phyloP scores from a whole-genome alignment of 1,284 basidiomycete species.

The Heterobasidion irregulare region DNA sequence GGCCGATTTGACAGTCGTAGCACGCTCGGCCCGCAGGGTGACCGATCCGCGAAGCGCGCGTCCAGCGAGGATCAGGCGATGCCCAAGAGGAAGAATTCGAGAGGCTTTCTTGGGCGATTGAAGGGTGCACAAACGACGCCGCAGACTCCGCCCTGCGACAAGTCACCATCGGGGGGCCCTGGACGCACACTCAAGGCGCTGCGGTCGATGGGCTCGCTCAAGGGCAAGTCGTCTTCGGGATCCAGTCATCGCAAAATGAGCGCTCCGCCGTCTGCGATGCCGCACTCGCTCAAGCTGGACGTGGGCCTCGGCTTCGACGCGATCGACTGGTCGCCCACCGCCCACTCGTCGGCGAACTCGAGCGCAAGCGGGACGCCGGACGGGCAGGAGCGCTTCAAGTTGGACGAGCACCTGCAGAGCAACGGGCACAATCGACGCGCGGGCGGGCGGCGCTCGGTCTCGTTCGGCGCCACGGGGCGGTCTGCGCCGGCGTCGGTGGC shows the following conservation, averaged over 20 bases:
- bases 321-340: constrained; percentile 35
- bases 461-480: constrained; percentile 38
- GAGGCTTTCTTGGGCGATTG: constrained; percentile 54
- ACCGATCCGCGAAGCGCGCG: constrained; percentile 22
- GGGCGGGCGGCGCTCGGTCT: constrained; percentile 55
- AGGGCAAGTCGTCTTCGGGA: constrained; percentile 36
- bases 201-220: constrained; percentile 73
- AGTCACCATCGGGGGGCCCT: constrained; percentile 19
- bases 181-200: constrained; percentile 54
- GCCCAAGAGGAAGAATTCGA: constrained; percentile 50
- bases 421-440: constrained; percentile 20
- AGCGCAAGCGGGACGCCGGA: background rate
- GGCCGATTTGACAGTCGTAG: constrained; percentile 75
- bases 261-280: constrained; percentile 33
- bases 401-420: background rate
- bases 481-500: constrained; percentile 31
- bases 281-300: constrained; percentile 42
- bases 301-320: constrained; percentile 53
- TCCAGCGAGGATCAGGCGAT: constrained; percentile 26
- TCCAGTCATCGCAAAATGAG: constrained; percentile 12
- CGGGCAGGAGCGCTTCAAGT: background rate
- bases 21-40: constrained; percentile 43
- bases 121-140: constrained; percentile 36
- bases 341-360: constrained; percentile 15
- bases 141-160: constrained; percentile 29